A percentile compares a stretch with the other conserved stretches of the same genome.
phyloP scores from a whole-genome alignment of 768 basidiomycete species.

The Russula virescens region DNA sequence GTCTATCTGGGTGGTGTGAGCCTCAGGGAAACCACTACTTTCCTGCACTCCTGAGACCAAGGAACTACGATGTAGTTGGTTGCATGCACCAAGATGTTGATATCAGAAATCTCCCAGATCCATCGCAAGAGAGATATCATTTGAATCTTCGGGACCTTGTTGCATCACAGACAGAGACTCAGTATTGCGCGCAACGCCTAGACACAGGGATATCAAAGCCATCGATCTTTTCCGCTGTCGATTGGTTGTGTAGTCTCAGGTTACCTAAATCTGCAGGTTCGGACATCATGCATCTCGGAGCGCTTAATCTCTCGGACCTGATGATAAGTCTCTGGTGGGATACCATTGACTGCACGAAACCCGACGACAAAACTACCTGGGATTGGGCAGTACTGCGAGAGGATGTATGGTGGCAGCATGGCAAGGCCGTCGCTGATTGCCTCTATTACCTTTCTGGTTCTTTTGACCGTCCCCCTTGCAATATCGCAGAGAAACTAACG shows the following conservation, averaged over 20 bases:
- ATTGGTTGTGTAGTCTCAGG: too few species aligned
- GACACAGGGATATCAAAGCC: background rate
- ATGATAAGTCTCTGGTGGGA: background rate
- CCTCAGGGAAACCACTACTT: background rate
- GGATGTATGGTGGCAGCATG: background rate
- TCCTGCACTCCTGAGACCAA: background rate
- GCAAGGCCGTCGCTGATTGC: background rate
- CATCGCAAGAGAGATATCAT: background rate
- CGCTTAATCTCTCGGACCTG: background rate
- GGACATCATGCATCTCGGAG: background rate
- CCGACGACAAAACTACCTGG: background rate
- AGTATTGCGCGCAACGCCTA: background rate
- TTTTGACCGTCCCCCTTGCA: constrained; percentile 28
- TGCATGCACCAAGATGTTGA: background rate
- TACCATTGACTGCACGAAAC: background rate
- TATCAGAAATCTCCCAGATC: background rate
- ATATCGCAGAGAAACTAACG: constrained; percentile 37
- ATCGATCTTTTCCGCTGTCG: background rate
- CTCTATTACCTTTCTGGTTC: background rate
- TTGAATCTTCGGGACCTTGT: background rate
- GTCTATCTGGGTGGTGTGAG: background rate
- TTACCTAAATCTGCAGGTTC: background rate
- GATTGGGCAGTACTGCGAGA: background rate
- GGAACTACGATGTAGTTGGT: background rate
- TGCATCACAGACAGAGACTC: background rate